Base-by-base conservation (phyloP, 768 basidiomycete genomes). In the Udeniomyces megalosporus region DNA sequence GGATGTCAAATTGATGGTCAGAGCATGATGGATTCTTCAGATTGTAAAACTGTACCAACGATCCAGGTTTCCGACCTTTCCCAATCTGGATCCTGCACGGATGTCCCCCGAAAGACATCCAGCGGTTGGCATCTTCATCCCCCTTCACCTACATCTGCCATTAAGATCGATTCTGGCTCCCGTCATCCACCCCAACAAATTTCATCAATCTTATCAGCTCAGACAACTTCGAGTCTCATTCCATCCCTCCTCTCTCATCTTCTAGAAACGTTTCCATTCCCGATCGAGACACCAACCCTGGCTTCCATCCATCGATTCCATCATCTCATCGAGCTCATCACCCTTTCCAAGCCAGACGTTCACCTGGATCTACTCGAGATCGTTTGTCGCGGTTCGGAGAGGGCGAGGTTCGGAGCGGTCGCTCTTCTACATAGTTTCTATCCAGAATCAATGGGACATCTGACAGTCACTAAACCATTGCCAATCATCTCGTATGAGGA, bases 301-400 rank as follows among this genome's bases (percentile, higher is more conserved):
- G 76, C 78, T 51, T 76, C 76, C 3, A 66, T 77, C 22, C 74
- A 81, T 66, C 77, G 78, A 15, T 76, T 85, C 53, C 77, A 78
- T 66, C 77, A 77, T 14, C 73, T 88, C 15, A 69, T 88, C 31
- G 72, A 75, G 28, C 70, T 79, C 20, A 76, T 88, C 29, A 71
- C 81, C 17, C 74, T 72, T 28, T 73, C 76, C 34, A 89, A 88
- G 69, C 76, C 78, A 0, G 86, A 89, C 70, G 76, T 80, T 3
- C 83, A 83, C 69, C 75, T 81, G 47, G 87, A 89, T 71, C 60
- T 86, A 1, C 77, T 91, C 11, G 81, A 85, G 65, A 77, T 87
- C 34, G 75, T 82, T 31, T 86, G 85, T 14, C 83, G 84, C 69
- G 81, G 83, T 57, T 77, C 81, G 3, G 71, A 78, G 7, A 76